A percentile compares a stretch with the other conserved stretches of the same genome.
phyloP scores from a whole-genome alignment of 176 grass and related monocot species.

The Ananas comosus region DNA sequence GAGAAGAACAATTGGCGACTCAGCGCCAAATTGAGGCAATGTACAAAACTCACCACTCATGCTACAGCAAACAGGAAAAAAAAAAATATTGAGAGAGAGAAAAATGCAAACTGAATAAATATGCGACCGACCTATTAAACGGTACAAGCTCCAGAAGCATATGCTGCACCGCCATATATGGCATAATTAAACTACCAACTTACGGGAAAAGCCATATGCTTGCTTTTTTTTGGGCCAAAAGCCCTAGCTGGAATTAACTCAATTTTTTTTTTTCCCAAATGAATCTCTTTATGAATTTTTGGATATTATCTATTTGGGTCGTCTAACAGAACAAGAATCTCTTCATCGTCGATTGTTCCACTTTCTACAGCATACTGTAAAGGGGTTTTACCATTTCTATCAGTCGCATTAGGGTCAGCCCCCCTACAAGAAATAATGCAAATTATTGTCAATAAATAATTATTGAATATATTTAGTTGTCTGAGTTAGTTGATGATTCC shows the following conservation, averaged over 20 bases:
- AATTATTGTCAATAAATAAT: background rate
- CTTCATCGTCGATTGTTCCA: conserved; percentile 69
- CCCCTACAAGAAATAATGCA: conserved; percentile 47
- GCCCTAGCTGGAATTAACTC: conserved; percentile 9
- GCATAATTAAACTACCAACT: background rate
- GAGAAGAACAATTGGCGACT: conserved; percentile 4
- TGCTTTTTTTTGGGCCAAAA: background rate
- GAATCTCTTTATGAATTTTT: conserved; percentile 8
- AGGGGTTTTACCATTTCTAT: conserved; percentile 60
- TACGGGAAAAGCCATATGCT: background rate
- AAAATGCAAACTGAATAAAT: conserved; percentile 38
- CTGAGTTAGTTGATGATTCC: background rate
- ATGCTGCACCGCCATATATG: conserved; percentile 16
- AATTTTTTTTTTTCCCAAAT: conserved; percentile 2
- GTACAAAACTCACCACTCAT: conserved; percentile 65
- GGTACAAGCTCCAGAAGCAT: conserved; percentile 22
- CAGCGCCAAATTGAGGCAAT: conserved; percentile 33
- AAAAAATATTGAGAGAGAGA: conserved; percentile 11
- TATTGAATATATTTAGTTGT: background rate
- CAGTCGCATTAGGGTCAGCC: conserved; percentile 47
- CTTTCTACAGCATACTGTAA: conserved; percentile 71
- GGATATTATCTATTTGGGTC: conserved; percentile 52
- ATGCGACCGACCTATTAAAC: conserved; percentile 11
- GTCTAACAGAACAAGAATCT: conserved; percentile 82
- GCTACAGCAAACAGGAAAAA: conserved; percentile 40